Conservation (phyloP, 2,329 filamentous ascomycete species). For the Xylariaceae sp. region DNA sequence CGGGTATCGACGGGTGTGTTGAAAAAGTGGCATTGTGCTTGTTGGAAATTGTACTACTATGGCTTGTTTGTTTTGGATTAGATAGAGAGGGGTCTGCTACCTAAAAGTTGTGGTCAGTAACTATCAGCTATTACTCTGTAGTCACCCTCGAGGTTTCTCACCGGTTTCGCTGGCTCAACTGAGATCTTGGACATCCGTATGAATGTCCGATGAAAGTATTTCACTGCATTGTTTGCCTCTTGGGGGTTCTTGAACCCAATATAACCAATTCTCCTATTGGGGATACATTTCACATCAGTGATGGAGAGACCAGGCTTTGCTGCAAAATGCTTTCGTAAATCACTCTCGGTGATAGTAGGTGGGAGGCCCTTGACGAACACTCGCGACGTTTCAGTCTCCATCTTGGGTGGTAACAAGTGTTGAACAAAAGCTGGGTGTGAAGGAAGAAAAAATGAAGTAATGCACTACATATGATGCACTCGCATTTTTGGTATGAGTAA, state of each 20-base stretch:
- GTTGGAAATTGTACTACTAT: slow-evolving; percentile 11
- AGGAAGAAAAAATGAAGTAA: no score
- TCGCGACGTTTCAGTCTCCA: slow-evolving; percentile 55
- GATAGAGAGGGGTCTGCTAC: slow-evolving; percentile 39
- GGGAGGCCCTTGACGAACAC: slow-evolving; percentile 81
- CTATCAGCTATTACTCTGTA: not conserved
- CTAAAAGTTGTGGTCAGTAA: slow-evolving; percentile 14
- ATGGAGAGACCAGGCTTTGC: slow-evolving; percentile 57
- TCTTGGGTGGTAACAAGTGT: not conserved
- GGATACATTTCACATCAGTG: slow-evolving; percentile 89
- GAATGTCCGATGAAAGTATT: slow-evolving; percentile 93
- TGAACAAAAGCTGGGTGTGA: not conserved
- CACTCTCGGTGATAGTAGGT: slow-evolving; percentile 60
- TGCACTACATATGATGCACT: no score
- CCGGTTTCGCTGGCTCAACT: slow-evolving; percentile 82
- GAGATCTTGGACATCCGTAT: slow-evolving; percentile 93
- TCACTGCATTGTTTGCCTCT: slow-evolving; percentile 77
- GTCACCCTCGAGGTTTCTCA: slow-evolving; percentile 35
- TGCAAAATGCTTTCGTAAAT: slow-evolving; percentile 68
- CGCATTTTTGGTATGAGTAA: no score
- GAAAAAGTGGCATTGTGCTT: slow-evolving; percentile 5
- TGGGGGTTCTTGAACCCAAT: slow-evolving; percentile 84
- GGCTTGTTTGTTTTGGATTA: no score
- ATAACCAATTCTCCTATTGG: slow-evolving; percentile 88
- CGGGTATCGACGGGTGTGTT: slow-evolving; percentile 25